Evolutionary conservation across 495 filamentous ascomycete genomes (phyloP).

Genomic region (Daldinia grandis): DNA sequence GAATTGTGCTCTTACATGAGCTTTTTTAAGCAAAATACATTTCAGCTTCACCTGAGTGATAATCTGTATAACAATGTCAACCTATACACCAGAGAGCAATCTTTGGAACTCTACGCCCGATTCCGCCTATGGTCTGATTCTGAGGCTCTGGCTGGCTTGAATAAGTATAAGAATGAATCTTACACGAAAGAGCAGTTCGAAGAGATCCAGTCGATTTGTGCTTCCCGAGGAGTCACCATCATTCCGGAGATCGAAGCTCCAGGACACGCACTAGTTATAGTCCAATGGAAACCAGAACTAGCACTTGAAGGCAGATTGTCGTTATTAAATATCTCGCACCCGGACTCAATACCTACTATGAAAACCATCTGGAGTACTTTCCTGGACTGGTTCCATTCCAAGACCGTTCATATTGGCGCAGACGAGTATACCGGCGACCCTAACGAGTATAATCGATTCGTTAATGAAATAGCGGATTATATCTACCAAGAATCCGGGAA

Average conservation of each 20-base stretch:
- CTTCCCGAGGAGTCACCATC: conserved; percentile 58
- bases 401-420: conserved; percentile 62
- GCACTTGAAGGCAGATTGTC: conserved; percentile 54
- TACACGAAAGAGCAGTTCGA: conserved; percentile 57
- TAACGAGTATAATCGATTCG: conserved; percentile 58
- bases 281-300: conserved; percentile 62
- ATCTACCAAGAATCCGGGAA: conserved; percentile 53
- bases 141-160: conserved; percentile 52
- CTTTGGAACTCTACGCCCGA: conserved; percentile 53
- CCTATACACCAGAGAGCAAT: conserved; percentile 48
- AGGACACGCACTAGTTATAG: conserved; percentile 59
- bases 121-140: conserved; percentile 55
- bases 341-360: conserved; percentile 61
- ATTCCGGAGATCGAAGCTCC: conserved; percentile 64
- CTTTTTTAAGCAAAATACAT: conserved; percentile 64
- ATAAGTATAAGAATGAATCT: conserved; percentile 57
- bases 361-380: conserved; percentile 61
- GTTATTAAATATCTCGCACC: conserved; percentile 61
- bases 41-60: conserved; percentile 63
- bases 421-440: conserved; percentile 58
- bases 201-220: conserved; percentile 55
- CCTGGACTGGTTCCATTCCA: conserved; percentile 62
- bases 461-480: conserved; percentile 57
- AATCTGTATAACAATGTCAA: conserved; percentile 57
- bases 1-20: conserved; percentile 63